Conservation (phyloP, 148 eudicot genomes). For the Polygonum aviculare region DNA sequence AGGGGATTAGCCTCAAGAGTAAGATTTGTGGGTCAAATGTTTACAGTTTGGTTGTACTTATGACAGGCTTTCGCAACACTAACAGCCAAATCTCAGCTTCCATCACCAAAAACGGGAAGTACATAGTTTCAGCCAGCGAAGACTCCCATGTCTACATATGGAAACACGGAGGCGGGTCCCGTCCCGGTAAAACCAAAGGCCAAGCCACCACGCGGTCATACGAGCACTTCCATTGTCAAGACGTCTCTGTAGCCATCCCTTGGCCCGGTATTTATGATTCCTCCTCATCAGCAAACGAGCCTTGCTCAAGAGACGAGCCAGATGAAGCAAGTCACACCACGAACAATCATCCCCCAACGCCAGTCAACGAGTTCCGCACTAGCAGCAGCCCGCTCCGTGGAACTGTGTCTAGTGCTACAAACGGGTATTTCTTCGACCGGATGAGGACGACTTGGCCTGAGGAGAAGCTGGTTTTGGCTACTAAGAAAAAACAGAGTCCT, state of each 20-base stretch:
- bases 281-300: slow-evolving; percentile 29
- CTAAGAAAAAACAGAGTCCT: slow-evolving; percentile 55
- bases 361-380: slow-evolving; percentile 48
- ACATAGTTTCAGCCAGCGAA: slow-evolving; percentile 81
- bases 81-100: slow-evolving; percentile 92
- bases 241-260: slow-evolving; percentile 74
- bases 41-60: not conserved
- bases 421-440: slow-evolving; percentile 71
- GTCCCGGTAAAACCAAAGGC: slow-evolving; percentile 61
- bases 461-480: slow-evolving; percentile 58
- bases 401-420: slow-evolving; percentile 50
- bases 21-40: too few relatives aligned
- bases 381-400: slow-evolving; percentile 55
- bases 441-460: slow-evolving; percentile 91
- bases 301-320: slow-evolving; percentile 24
- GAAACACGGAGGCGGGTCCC: slow-evolving; percentile 75
- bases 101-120: slow-evolving; percentile 61
- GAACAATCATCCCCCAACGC: slow-evolving; percentile 66
- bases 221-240: slow-evolving; percentile 79
- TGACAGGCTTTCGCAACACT: slow-evolving; percentile 72
- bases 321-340: slow-evolving; percentile 19
- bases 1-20: not conserved
- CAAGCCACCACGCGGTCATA: slow-evolving; percentile 58
- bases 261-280: slow-evolving; percentile 58
- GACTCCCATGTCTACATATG: slow-evolving; percentile 81